Conservation (phyloP, 1,139 yeast genomes). For the Pichia sp. region DNA sequence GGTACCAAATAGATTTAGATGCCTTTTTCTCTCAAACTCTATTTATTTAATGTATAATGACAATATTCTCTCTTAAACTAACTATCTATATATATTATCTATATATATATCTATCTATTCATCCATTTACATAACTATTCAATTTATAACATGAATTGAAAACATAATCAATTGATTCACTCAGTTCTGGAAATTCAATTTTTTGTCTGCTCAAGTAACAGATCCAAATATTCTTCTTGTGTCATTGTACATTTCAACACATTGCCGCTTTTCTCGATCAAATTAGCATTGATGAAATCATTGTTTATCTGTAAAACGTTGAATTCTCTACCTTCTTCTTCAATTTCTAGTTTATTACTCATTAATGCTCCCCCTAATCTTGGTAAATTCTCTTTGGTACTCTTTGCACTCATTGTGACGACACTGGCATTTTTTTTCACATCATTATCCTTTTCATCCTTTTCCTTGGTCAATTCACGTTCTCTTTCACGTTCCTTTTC, state of each 20-base stretch:
- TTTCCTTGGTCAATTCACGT: conserved; percentile 26
- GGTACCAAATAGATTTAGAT: conserved; percentile 17
- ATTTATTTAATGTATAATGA: neutral
- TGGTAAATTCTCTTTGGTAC: conserved; percentile 48
- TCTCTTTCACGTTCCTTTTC: conserved; percentile 30
- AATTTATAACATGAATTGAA: no score
- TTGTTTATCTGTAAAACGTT: conserved; percentile 11
- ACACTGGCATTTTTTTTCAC: conserved; percentile 40
- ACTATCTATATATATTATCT: neutral
- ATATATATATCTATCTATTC: neutral
- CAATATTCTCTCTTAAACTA: neutral
- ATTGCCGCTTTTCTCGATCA: conserved; percentile 31
- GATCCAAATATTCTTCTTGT: conserved; percentile 27
- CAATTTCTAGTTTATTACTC: conserved; percentile 68
- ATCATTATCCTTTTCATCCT: neutral
- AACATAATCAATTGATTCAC: no score
- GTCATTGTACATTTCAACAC: conserved; percentile 27
- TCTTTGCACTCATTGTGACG: conserved; percentile 70
- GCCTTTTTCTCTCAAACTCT: neutral
- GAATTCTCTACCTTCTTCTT: conserved; percentile 36
- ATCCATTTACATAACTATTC: neutral
- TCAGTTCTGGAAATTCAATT: neutral
- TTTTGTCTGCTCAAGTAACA: conserved; percentile 14
- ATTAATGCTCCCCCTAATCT: conserved; percentile 73
- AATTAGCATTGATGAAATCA: conserved; percentile 21